Conservation (phyloP, 192 early-diverging fungal species). For the Podila horticola region DNA sequence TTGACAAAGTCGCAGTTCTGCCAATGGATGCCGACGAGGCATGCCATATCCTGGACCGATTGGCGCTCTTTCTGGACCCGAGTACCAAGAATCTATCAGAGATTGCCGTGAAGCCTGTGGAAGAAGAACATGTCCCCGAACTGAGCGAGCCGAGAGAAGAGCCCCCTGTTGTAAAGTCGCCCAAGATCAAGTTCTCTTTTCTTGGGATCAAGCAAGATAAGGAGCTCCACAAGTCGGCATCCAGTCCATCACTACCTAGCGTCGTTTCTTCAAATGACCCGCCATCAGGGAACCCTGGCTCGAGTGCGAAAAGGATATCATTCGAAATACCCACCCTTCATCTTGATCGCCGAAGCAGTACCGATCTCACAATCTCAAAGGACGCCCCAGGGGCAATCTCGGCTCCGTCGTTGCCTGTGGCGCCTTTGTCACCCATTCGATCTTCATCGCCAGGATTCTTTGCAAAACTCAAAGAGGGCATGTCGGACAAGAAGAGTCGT, state of each 20-base stretch:
- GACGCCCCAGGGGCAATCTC: background rate
- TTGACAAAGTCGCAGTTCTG: conserved; percentile 51
- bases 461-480: conserved; percentile 22
- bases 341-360: conserved; percentile 1
- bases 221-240: background rate
- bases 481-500: conserved; percentile 14
- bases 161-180: conserved; percentile 6
- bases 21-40: conserved; percentile 44
- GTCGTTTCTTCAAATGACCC: background rate
- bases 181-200: conserved; percentile 37
- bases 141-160: too few species aligned
- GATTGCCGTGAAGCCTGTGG: background rate
- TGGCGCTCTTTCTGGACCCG: background rate
- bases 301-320: conserved; percentile 14
- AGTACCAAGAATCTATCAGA: background rate
- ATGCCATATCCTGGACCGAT: conserved; percentile 21
- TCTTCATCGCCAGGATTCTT: conserved; percentile 20
- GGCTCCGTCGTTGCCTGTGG: background rate
- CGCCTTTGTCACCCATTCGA: conserved; percentile 5
- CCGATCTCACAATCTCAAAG: background rate
- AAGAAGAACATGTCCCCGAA: background rate
- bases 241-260: conserved; percentile 1
- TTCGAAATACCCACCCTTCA: conserved; percentile 23
- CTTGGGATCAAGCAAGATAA: conserved; percentile 27
- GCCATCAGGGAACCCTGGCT: background rate